A percentile compares a stretch with the other conserved stretches of the same genome.
Conservation (phyloP, 1,139 yeast genomes). For the Schwanniomyces etchellsii region DNA sequence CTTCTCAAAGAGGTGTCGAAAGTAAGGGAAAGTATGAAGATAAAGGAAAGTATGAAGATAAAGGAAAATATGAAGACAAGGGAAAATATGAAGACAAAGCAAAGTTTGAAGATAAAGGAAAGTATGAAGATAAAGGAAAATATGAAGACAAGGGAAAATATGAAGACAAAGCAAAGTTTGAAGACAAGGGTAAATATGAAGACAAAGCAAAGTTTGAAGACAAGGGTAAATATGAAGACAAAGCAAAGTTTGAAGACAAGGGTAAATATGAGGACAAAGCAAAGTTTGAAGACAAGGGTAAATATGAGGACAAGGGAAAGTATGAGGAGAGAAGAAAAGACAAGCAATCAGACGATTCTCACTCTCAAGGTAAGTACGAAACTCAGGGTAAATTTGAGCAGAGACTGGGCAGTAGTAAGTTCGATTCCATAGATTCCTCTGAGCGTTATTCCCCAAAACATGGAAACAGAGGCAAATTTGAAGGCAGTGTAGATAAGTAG, state of each 20-base stretch:
- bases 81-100: background rate
- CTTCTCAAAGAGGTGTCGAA: background rate
- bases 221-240: background rate
- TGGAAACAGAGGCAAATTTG: too few relatives aligned
- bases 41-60: constrained; percentile 1
- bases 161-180: background rate
- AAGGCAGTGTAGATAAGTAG: too few relatives aligned
- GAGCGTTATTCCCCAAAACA: too few relatives aligned
- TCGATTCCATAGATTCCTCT: too few relatives aligned
- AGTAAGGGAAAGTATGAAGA: background rate
- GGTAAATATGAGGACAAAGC: constrained; percentile 1
- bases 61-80: background rate
- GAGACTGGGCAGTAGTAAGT: too few relatives aligned
- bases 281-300: background rate
- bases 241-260: background rate
- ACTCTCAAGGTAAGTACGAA: too few relatives aligned
- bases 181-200: background rate
- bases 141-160: background rate
- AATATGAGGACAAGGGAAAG: background rate
- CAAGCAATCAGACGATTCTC: too few relatives aligned
- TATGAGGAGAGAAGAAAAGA: background rate
- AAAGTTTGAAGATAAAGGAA: background rate
- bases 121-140: constrained; percentile 1
- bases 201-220: background rate
- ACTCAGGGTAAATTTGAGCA: background rate